A percentile compares a stretch with the other conserved stretches of the same genome.
Evolutionary conservation across 2,329 filamentous ascomycete species (phyloP).

Genomic region (Plectosphaerella cucumerina): DNA sequence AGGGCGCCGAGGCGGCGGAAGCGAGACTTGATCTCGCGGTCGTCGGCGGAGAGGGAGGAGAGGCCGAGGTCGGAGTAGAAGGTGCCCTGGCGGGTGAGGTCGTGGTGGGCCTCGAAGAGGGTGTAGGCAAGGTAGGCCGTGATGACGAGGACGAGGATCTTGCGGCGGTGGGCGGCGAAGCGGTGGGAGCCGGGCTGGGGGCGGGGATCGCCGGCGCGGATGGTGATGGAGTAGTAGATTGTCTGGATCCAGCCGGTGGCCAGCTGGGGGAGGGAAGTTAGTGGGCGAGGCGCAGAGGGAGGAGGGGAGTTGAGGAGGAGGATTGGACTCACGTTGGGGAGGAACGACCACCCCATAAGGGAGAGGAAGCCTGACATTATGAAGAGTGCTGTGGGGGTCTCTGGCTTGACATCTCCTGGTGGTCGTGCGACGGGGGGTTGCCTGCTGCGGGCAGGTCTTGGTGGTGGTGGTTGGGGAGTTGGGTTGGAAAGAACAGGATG

Average conservation of each 20-base stretch:
- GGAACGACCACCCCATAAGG: slow-evolving; percentile 53
- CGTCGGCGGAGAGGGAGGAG: slow-evolving; percentile 56
- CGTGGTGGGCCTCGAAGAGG: slow-evolving; percentile 85
- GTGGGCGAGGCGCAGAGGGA: slow-evolving; percentile 3
- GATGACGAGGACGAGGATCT: slow-evolving; percentile 81
- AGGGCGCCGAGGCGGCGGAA: slow-evolving; percentile 72
- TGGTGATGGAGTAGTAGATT: slow-evolving; percentile 81
- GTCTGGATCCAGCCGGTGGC: slow-evolving; percentile 73
- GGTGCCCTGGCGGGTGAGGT: slow-evolving; percentile 65
- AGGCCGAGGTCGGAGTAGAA: slow-evolving; percentile 79
- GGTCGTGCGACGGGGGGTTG: neutral
- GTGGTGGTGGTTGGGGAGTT: neutral
- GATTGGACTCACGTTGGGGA: slow-evolving; percentile 49
- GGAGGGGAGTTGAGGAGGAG: slow-evolving; percentile 5
- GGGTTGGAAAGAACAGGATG: neutral
- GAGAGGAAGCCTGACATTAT: slow-evolving; percentile 49
- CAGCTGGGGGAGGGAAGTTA: slow-evolving; percentile 47
- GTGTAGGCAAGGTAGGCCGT: slow-evolving; percentile 84
- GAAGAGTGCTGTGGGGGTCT: neutral
- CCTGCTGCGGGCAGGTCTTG: no score
- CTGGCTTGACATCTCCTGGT: neutral
- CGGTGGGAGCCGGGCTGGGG: slow-evolving; percentile 66
- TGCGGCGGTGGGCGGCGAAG: slow-evolving; percentile 69
- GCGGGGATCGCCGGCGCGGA: slow-evolving; percentile 82
- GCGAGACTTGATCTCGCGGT: slow-evolving; percentile 74